Evolutionary conservation across 2,329 filamentous ascomycete genomes (phyloP), one percentile per base, ranked within the genome.

Genomic region (Lasiodiplodia citricola): DNA sequence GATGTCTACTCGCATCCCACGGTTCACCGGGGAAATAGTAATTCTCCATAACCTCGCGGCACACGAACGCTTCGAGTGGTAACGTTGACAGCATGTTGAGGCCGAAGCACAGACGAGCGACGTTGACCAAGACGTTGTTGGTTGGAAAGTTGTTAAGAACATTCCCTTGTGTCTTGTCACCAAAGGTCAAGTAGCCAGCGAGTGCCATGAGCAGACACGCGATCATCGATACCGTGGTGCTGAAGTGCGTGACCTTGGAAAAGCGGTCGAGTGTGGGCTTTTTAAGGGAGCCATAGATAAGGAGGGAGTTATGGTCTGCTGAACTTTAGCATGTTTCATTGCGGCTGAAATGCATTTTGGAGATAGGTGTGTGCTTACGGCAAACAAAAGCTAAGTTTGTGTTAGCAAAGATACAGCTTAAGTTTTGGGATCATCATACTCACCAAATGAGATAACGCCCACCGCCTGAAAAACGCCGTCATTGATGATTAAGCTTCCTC

Each of bases 1-100:
- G 81, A 80, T 99, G 96, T 54, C 94, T 89, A 71, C 90, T 90
- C 74, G 93, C 88, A 78, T 94, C 90, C 83, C 94, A 97, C 0
- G 92, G 91, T 73, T 93, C 87, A 69, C 87, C 83, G 1, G 88
- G 86, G 72, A 90, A 91, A 79, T 87, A 91, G 77, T 97, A 97
- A 71, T 93, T 94, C 73, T 93, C 88, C 92, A 97, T 97, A 71
- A 97, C 94, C 81, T 97, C 96, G 76, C 96, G 89, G 81, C 96
- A 99, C 67, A 99, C 96, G 79, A 99, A 99, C 18, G 94, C 94
- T 84, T 99, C 96, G 70, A 99, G 90, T 0, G 96, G 96, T 44
- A 99, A 85, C 1, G 96, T 98, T 16, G 96, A 97, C 75, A 99
- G 89, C 96, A 99, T 99, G 85, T 99, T 99, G 73, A 99, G 87